Evolutionary conservation across 2,329 filamentous ascomycete genomes (phyloP).

Genomic region (Podosphaera fusca): DNA sequence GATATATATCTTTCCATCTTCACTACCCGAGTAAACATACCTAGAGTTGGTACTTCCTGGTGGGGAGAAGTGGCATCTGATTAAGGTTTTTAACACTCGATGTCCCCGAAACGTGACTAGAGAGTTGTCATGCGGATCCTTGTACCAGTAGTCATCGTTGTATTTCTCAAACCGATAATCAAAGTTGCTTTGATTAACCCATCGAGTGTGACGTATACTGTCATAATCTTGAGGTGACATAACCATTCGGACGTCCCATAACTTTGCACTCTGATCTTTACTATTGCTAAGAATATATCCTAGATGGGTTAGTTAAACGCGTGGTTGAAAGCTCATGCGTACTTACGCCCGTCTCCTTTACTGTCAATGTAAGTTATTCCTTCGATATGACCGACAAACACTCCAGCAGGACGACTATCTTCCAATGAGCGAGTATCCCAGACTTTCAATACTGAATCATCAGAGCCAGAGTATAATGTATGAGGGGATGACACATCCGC

Average conservation of each 20-base stretch:
- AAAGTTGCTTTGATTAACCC: conserved; percentile 33
- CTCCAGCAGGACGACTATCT: conserved; percentile 47
- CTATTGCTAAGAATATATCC: conserved; percentile 74
- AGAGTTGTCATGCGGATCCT: conserved; percentile 69
- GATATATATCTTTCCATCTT: conserved; percentile 72
- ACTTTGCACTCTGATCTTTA: conserved; percentile 92
- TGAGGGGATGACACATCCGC: conserved; percentile 75
- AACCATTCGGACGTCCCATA: conserved; percentile 88
- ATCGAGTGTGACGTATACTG: conserved; percentile 28
- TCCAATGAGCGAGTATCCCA: conserved; percentile 91
- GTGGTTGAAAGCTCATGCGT: background rate
- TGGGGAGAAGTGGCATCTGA: conserved; percentile 87
- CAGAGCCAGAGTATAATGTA: conserved; percentile 85
- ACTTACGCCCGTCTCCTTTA: conserved; percentile 38
- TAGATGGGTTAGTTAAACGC: conserved; percentile 4
- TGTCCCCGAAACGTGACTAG: conserved; percentile 88
- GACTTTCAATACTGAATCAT: conserved; percentile 82
- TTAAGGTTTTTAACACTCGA: conserved; percentile 67
- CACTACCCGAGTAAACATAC: conserved; percentile 82
- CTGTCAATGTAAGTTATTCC: conserved; percentile 46
- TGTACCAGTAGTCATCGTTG: conserved; percentile 39
- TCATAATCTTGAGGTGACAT: conserved; percentile 46
- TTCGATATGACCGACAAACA: conserved; percentile 42
- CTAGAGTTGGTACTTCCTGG: conserved; percentile 64
- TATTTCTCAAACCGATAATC: conserved; percentile 54